phyloP scores from a whole-genome alignment of 2,329 filamentous ascomycete species.

The Colletotrichum sansevieriae region DNA sequence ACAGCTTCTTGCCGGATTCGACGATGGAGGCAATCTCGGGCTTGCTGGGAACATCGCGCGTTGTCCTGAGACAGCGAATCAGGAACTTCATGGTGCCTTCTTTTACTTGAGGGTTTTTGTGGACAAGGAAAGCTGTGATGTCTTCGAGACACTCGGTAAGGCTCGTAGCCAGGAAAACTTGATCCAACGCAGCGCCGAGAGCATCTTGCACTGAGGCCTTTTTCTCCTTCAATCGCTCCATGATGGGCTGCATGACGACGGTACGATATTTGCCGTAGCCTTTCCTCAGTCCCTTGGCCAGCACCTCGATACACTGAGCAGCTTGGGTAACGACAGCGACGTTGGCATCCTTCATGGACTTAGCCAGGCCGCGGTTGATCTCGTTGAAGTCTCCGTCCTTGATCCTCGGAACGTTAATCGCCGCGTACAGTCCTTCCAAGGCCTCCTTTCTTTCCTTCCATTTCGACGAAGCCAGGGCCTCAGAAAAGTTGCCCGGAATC shows the following conservation, averaged over 20 bases:
- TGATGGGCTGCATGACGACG: conserved; percentile 86
- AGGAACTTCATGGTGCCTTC: conserved; percentile 95
- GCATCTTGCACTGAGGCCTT: conserved; percentile 91
- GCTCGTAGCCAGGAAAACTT: conserved; percentile 73
- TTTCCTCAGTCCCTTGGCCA: conserved; percentile 87
- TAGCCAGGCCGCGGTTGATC: conserved; percentile 85
- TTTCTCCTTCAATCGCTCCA: conserved; percentile 98
- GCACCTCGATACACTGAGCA: conserved; percentile 89
- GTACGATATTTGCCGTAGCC: conserved; percentile 85
- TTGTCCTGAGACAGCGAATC: conserved; percentile 87
- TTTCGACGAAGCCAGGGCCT: conserved; percentile 89
- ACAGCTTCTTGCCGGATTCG: conserved; percentile 89
- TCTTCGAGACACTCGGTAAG: conserved; percentile 93
- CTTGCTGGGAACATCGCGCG: conserved; percentile 85
- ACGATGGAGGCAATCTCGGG: conserved; percentile 86
- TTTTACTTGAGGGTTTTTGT: conserved; percentile 99
- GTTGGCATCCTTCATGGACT: conserved; percentile 99
- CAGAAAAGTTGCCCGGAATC: conserved; percentile 84
- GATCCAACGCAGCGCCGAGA: conserved; percentile 85
- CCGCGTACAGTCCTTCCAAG: conserved; percentile 82
- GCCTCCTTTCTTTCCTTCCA: conserved; percentile 99
- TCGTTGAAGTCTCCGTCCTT: conserved; percentile 93
- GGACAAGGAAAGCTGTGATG: conserved; percentile 83
- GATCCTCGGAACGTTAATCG: conserved; percentile 87
- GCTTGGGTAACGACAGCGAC: conserved; percentile 94